These are phyloP conservation scores for Kwoniella mangroviensis DNA, from an alignment of 768 basidiomycete genomes.

Conservation along the genomic window DNA sequence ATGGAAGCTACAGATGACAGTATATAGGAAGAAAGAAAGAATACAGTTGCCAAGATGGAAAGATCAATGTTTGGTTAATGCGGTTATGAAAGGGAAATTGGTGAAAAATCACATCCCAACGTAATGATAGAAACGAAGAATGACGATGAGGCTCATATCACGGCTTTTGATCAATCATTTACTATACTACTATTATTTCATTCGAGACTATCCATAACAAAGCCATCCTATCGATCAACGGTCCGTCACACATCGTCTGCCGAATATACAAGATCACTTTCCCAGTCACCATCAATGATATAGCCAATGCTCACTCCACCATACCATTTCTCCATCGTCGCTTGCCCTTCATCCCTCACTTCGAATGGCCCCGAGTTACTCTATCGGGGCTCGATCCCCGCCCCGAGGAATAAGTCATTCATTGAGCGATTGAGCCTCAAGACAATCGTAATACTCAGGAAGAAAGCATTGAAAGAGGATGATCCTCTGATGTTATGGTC, in stretches of 20 bases:
- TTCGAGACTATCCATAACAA: neutral
- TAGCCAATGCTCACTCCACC: slow-evolving; percentile 47
- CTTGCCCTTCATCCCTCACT: slow-evolving; percentile 14
- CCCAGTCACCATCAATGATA: neutral
- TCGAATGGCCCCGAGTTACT: slow-evolving; percentile 25
- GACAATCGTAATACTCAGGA: slow-evolving; percentile 36
- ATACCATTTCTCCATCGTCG: slow-evolving; percentile 47
- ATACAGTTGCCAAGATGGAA: neutral
- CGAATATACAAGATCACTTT: neutral
- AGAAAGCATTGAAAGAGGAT: slow-evolving; percentile 37
- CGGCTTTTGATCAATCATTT: no score
- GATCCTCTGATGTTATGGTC: slow-evolving; percentile 34
- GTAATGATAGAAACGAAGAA: neutral
- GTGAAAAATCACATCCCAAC: neutral
- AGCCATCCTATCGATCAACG: neutral
- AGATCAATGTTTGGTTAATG: neutral
- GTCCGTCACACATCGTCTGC: neutral
- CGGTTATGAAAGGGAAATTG: slow-evolving; percentile 6
- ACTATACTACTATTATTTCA: no score
- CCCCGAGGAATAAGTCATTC: slow-evolving; percentile 42
- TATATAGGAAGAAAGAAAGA: neutral
- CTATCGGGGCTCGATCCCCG: slow-evolving; percentile 46
- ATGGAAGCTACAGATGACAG: neutral
- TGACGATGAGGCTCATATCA: neutral
- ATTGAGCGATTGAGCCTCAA: slow-evolving; percentile 29